These are phyloP conservation scores for Scorias spongiosa DNA, from an alignment of 2,329 filamentous ascomycete species.

Conservation along the genomic window DNA sequence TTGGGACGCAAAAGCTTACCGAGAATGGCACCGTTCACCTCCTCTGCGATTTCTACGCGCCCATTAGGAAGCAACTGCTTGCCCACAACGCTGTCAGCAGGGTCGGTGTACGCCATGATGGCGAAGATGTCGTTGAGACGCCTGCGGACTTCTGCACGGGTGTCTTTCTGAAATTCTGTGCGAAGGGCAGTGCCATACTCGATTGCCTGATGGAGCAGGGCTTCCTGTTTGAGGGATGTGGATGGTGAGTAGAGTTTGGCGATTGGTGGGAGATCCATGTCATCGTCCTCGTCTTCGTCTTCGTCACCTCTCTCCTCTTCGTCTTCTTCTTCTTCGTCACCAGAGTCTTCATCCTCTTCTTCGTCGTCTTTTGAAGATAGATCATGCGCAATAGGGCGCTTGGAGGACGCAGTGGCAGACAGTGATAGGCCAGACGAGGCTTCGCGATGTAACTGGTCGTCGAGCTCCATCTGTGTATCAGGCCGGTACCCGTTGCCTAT, in stretches of 20 bases:
- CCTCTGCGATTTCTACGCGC: slow-evolving; percentile 69
- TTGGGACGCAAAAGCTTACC: slow-evolving; percentile 39
- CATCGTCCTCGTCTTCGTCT: slow-evolving; percentile 24
- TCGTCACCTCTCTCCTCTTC: slow-evolving; percentile 21
- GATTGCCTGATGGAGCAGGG: slow-evolving; percentile 55
- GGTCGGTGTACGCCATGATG: slow-evolving; percentile 73
- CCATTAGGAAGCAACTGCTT: slow-evolving; percentile 64
- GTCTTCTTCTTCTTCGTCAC: not conserved
- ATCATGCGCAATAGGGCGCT: slow-evolving; percentile 1
- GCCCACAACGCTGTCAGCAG: slow-evolving; percentile 59
- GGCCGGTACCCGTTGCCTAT: slow-evolving; percentile 2
- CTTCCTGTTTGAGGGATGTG: slow-evolving; percentile 18
- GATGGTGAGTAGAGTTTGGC: not conserved
- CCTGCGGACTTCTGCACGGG: slow-evolving; percentile 53
- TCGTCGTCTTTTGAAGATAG: not conserved
- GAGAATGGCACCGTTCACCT: slow-evolving; percentile 83
- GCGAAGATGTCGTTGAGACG: slow-evolving; percentile 75
- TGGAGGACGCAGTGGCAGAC: not conserved
- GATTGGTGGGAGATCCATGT: slow-evolving; percentile 13
- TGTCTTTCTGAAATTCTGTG: slow-evolving; percentile 60
- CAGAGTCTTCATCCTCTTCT: not conserved
- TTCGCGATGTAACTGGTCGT: slow-evolving; percentile 32
- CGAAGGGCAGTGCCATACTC: slow-evolving; percentile 66
- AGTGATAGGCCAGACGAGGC: slow-evolving; percentile 4
- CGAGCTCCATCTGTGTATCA: slow-evolving; percentile 39